Conservation (phyloP, 805 yeast species). For the Brettanomyces anomalus region DNA sequence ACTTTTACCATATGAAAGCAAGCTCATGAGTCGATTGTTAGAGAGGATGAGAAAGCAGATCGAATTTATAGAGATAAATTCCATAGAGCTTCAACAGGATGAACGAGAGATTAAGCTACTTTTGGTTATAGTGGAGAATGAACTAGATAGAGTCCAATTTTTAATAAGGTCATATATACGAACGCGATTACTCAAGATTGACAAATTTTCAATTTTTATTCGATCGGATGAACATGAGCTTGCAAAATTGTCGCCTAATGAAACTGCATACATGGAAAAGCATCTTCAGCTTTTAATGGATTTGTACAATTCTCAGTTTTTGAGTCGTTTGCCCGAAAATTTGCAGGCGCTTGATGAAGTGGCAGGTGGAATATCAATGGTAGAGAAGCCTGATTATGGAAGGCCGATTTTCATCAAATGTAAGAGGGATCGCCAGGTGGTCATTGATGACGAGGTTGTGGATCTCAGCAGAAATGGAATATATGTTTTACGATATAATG, state of each 20-base stretch:
- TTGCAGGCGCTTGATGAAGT: conserved; percentile 72
- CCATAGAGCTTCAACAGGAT: conserved; percentile 62
- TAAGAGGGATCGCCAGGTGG: conserved; percentile 26
- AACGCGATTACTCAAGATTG: conserved; percentile 68
- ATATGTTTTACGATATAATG: conserved; percentile 64
- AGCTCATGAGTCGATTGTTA: conserved; percentile 49
- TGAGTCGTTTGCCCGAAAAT: conserved; percentile 56
- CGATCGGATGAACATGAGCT: conserved; percentile 32
- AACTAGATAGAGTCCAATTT: conserved; percentile 79
- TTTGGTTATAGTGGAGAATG: conserved; percentile 81
- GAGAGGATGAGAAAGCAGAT: conserved; percentile 58
- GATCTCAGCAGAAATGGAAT: conserved; percentile 56
- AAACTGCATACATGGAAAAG: conserved; percentile 53
- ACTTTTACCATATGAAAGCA: conserved; percentile 62
- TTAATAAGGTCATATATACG: conserved; percentile 75
- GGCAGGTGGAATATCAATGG: conserved; percentile 62
- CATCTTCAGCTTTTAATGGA: conserved; percentile 59
- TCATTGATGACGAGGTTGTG: conserved; percentile 45
- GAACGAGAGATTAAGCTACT: conserved; percentile 66
- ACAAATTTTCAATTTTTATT: conserved; percentile 54
- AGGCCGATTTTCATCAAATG: conserved; percentile 70
- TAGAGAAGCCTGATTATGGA: conserved; percentile 67
- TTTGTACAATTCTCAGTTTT: conserved; percentile 59
- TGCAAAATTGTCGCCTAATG: conserved; percentile 46
- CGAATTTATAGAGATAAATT: conserved; percentile 67